Base-by-base conservation (phyloP, 805 yeast genomes). In the Candida oleophila region DNA sequence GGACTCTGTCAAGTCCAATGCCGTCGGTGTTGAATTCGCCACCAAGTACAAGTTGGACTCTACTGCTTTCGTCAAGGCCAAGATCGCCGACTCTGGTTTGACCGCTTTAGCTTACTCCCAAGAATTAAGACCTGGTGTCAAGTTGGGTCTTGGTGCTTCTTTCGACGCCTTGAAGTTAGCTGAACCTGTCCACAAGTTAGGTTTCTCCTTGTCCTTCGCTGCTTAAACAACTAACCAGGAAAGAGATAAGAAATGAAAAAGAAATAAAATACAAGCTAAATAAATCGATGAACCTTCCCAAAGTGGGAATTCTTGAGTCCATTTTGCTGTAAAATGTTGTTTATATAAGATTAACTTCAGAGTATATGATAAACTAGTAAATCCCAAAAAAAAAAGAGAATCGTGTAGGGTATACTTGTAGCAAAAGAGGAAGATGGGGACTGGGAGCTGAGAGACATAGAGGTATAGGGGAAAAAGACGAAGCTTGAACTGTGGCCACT, bases 131-230 rank as follows among this genome's bases (percentile, higher is more conserved):
- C 95, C 95, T 52, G 97, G 97, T 73, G 96, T 94, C 62, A 89
- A 88, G 66, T 78, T 94, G 62, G 99, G 99, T 71, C 81, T 94
- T 56, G 99, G 99, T 81, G 87, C 95, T 62, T 89, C 96, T 54
- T 85, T 94, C 74, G 96, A 94, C 74, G 96, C 97, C 63, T 82
- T 91, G 74, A 87, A 92, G 74, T 81, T 92, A 67, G 84, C 88
- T 68, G 97, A 91, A 80, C 89, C 97, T 55, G 96, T 94, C 65
- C 99, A 94, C 85, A 91, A 94, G 83, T 80, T 94, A 65, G 99
- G 99, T 74, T 81, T 89, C 77, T 89, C 96, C 48, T 81, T 94
- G 71, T 81, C 96, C 55, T 92, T 92, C 80, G 76, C 96, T 61
- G 96, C 96, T 71, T 92, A 85, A 71, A 49, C 21, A 15, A 25